Conservation (phyloP, 2,329 filamentous ascomycete species). For the Pleomassaria siparia region DNA sequence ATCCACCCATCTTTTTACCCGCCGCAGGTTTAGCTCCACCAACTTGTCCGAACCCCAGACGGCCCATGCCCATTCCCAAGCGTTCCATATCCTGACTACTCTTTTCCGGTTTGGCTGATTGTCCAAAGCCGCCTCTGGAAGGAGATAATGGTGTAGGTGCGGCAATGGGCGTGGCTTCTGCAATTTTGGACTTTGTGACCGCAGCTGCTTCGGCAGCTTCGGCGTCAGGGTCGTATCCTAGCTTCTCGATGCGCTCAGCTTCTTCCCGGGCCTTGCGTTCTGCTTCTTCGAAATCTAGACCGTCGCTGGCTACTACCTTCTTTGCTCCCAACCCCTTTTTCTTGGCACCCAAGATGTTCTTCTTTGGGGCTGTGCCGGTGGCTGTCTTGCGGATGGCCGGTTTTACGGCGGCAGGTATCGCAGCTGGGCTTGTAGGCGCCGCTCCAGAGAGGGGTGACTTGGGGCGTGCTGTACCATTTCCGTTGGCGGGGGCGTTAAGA, state of each 20-base stretch:
- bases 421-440: conserved; percentile 54
- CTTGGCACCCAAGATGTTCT: conserved; percentile 85
- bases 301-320: conserved; percentile 73
- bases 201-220: conserved; percentile 55
- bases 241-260: conserved; percentile 89
- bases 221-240: conserved; percentile 92
- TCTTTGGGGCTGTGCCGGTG: conserved; percentile 66
- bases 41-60: conserved; percentile 86
- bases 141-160: conserved; percentile 76
- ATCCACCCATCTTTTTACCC: conserved; percentile 82
- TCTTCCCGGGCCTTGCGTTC: conserved; percentile 98
- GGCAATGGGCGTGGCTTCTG: conserved; percentile 59
- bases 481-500: conserved; percentile 68
- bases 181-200: conserved; percentile 42
- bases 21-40: conserved; percentile 62
- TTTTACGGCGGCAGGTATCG: conserved; percentile 66
- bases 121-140: conserved; percentile 61
- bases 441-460: conserved; percentile 70
- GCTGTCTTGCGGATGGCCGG: conserved; percentile 79
- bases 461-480: conserved; percentile 67
- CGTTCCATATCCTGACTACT: conserved; percentile 79
- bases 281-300: conserved; percentile 90
- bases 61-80: conserved; percentile 82
- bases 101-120: conserved; percentile 56
- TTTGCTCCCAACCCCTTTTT: conserved; percentile 59